A percentile compares a stretch with the other conserved stretches of the same genome.
Conservation (phyloP, 306 rosid species). For the Malus sieversii region DNA sequence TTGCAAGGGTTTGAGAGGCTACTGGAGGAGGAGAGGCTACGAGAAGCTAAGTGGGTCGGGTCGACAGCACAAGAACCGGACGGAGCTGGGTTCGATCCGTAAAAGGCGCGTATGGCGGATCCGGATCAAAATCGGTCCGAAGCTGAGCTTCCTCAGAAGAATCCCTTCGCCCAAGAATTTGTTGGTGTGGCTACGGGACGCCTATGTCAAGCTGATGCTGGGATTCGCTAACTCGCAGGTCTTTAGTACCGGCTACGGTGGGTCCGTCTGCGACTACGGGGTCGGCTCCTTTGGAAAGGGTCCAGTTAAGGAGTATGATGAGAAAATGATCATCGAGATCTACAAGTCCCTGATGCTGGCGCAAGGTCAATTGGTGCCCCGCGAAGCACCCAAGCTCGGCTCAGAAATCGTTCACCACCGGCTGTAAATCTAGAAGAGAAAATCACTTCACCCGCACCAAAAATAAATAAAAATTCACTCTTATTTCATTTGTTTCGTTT, state of each 20-base stretch:
- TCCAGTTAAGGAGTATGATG: constrained; percentile 68
- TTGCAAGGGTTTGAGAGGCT: constrained; percentile 37
- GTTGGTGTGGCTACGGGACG: constrained; percentile 63
- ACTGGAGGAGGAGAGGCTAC: constrained; percentile 49
- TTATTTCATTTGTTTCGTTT: too few relatives aligned
- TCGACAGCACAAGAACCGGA: constrained; percentile 16
- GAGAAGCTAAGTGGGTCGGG: constrained; percentile 28
- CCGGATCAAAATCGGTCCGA: constrained; percentile 43
- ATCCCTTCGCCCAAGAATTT: constrained; percentile 54
- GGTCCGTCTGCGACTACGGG: background rate
- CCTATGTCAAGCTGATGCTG: constrained; percentile 64
- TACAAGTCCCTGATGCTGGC: constrained; percentile 45
- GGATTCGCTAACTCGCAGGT: constrained; percentile 54
- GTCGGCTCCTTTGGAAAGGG: constrained; percentile 16
- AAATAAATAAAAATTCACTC: background rate
- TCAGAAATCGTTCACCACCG: constrained; percentile 16
- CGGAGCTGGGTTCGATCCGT: constrained; percentile 20
- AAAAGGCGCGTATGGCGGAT: constrained; percentile 47
- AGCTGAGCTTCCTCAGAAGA: constrained; percentile 25
- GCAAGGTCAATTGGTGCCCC: constrained; percentile 35
- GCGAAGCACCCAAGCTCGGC: constrained; percentile 18
- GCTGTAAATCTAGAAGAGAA: background rate
- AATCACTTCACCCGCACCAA: background rate
- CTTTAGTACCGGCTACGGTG: constrained; percentile 33
- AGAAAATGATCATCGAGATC: constrained; percentile 56